Conservation (phyloP, 2,329 filamentous ascomycete genomes). For the Aspergillus intermedius region DNA sequence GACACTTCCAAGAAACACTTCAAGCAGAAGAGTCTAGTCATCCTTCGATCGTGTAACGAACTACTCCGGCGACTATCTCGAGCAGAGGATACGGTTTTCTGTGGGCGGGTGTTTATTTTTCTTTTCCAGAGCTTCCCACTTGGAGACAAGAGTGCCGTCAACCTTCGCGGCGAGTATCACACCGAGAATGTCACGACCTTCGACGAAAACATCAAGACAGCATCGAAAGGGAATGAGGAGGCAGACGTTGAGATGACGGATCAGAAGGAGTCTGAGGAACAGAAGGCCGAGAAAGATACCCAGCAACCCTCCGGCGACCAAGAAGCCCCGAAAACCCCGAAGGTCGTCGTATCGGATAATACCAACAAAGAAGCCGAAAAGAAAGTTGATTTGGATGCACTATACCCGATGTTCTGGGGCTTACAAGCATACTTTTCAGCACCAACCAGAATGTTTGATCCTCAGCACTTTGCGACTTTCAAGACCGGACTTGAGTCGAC, state of each 20-base stretch:
- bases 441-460: constrained; percentile 73
- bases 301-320: constrained; percentile 13
- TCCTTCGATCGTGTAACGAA: constrained; percentile 92
- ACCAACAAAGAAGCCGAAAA: constrained; percentile 17
- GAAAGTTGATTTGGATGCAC: constrained; percentile 59
- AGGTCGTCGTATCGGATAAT: constrained; percentile 18
- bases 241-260: constrained; percentile 62
- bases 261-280: constrained; percentile 25
- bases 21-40: constrained; percentile 76
- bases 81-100: constrained; percentile 95
- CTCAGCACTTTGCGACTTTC: constrained; percentile 59
- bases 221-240: constrained; percentile 38
- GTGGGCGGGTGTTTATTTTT: constrained; percentile 95
- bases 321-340: constrained; percentile 15
- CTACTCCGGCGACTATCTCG: constrained; percentile 87
- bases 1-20: constrained; percentile 53
- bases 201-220: constrained; percentile 50
- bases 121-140: constrained; percentile 96
- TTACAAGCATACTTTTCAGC: constrained; percentile 88
- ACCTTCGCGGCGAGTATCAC: constrained; percentile 91
- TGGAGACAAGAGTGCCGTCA: constrained; percentile 95
- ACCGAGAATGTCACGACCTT: constrained; percentile 87
- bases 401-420: constrained; percentile 93
- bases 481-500: constrained; percentile 58
- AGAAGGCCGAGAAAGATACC: constrained; percentile 23